phyloP scores from a whole-genome alignment of 1,284 basidiomycete genomes.

The Fomitopsis betulina region DNA sequence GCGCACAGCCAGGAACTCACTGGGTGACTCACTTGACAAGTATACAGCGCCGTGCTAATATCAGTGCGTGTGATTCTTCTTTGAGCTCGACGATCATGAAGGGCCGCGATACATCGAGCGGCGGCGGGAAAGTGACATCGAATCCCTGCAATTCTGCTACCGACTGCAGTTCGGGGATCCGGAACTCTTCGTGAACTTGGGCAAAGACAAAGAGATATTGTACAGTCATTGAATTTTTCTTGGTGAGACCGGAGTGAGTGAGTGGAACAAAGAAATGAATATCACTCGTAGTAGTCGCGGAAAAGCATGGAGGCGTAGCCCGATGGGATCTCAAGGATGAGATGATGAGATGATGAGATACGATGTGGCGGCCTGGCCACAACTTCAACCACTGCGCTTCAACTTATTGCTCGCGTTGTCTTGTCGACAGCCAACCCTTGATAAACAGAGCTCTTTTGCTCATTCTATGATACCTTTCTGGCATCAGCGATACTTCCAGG shows the following conservation, averaged over 20 bases:
- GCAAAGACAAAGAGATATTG: constrained; percentile 76
- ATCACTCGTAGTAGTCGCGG: background rate
- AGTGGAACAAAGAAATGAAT: no score
- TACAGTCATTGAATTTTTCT: background rate
- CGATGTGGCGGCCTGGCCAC: no score
- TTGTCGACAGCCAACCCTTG: no score
- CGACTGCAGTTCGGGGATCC: constrained; percentile 76
- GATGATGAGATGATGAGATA: no score
- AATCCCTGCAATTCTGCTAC: constrained; percentile 67
- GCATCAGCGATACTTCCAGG: no score
- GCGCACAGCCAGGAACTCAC: constrained; percentile 7
- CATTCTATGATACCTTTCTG: no score
- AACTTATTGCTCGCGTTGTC: no score
- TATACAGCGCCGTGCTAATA: constrained; percentile 78
- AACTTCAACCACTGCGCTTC: no score
- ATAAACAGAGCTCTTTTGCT: no score
- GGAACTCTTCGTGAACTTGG: constrained; percentile 75
- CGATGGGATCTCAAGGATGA: constrained; percentile 1
- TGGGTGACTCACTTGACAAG: constrained; percentile 61
- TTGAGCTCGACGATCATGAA: constrained; percentile 74
- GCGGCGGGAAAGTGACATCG: constrained; percentile 41
- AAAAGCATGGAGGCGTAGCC: no score
- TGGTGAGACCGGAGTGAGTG: background rate
- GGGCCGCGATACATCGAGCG: constrained; percentile 55
- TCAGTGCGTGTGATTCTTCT: constrained; percentile 66